Evolutionary conservation across 1,284 basidiomycete species (phyloP), one percentile per base, ranked within the genome.

Genomic region (Cutaneotrichosporon sp.): DNA sequence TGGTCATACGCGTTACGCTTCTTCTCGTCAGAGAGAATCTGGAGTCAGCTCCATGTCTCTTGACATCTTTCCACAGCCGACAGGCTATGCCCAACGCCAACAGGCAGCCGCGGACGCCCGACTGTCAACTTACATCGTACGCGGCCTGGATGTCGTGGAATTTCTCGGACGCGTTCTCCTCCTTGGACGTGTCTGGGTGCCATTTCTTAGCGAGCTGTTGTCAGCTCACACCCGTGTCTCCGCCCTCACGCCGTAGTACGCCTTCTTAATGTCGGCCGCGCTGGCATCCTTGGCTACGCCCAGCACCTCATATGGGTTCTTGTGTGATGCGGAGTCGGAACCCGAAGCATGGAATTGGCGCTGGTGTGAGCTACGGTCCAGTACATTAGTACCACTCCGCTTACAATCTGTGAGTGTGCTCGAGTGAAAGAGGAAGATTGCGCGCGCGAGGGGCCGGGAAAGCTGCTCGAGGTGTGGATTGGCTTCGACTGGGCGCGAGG

Each of bases 91-190:
- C 17, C 24, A 35, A 42, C 24, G n/a, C n/a, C n/a, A n/a, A 17
- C 6, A n/a, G 45, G 25, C 25, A 27, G 39, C 24, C 44, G 9
- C 24, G 9, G 29, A 24, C 19, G 3, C 22, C 29, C 29, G 29
- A 9, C 14, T 14, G 29, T 14, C 29, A 24, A 46, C 87, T 65
- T 65, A 96, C 90, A 74, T 98, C 96, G 77, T 97, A 99, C 10
- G 96, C 96, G 62, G 85, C 82, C 74, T 98, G 96, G 54, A 99
- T 97, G 74, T 98, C 93, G 27, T 94, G 82, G 74, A 98, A 99
- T 70, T 89, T 89, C 59, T 90, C 89, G 66, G 90, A 87, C 0
- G 94, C 90, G 44, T 81, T 81, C 65, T 88, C 86, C 71, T 97
- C 92, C 55, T 92, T 89, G 76, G 92, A 97, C 19, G 92, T 92